Evolutionary conservation across 495 filamentous ascomycete genomes (phyloP), one percentile per base, ranked within the genome.

Genomic region (Amphirosellinia nigrospora): DNA sequence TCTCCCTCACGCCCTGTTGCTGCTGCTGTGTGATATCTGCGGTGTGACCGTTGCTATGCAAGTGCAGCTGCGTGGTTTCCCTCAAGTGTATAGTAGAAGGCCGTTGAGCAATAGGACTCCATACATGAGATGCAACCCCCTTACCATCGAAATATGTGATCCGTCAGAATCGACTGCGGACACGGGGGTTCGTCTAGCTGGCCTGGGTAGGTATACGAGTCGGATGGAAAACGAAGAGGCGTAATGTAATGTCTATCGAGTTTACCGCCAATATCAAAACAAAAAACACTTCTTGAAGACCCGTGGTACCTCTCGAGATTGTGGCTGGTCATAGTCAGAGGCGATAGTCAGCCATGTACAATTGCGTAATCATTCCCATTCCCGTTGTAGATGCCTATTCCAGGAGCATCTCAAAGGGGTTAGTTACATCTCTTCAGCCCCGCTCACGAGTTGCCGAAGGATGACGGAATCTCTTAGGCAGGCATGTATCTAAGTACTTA

Each of bases 301-400:
- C 19, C 7, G 19, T 34, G 50, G 4, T 11, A 55, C 26, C 50
- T 46, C 15, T 46, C 15, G 41, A 46, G 28, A 64, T 34, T 34
- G 41, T 45, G 60, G 21, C 43, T 36, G 61, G 26, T 36, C 19
- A 58, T 30, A 23, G 48, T 7, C 16, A 4, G 50, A 21, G 55
- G 32, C 19, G 32, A n/a, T 36, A 28, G 28, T 30, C 10, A 30
- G 50, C 50, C 64, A 67, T 59, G 64, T 67, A 58, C 38, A 67
- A 67, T 59, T 67, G 64, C 64, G 64, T 67, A 67, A 59, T 52
- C 64, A 45, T 16, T 46, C 34, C 46, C n/a, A n/a, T n/a, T n/a
- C n/a, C 34, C 63, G n/a, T 39, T 23, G 46, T 28, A 23, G 46
- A 30, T 53, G 53, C 26, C 6, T 3, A 21, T n/a, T n/a, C n/a